Conservation (phyloP, 257 asterid species). For the Solanum chilense region DNA sequence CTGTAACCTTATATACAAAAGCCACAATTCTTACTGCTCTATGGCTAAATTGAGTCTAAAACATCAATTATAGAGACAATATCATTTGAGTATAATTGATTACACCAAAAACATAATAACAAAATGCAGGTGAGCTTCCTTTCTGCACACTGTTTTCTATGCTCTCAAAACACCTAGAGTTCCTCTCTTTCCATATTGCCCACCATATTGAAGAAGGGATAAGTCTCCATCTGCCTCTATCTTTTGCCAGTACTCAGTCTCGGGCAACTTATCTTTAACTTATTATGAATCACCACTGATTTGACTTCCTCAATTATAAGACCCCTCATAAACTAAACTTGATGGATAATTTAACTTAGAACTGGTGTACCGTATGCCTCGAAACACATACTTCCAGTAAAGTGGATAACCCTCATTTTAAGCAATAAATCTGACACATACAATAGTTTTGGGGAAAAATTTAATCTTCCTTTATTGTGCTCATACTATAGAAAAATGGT, state of each 20-base stretch:
- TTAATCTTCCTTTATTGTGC: not conserved
- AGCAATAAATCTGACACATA: not conserved
- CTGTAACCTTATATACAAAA: too few species aligned
- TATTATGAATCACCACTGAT: not conserved
- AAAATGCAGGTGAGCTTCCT: too few species aligned
- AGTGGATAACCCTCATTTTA: not conserved
- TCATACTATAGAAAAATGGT: not conserved
- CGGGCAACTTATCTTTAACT: not conserved
- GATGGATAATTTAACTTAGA: not conserved
- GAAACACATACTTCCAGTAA: not conserved
- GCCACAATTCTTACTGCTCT: too few species aligned
- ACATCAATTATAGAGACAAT: too few species aligned
- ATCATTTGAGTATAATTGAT: too few species aligned
- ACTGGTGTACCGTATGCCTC: not conserved
- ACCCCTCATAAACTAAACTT: not conserved
- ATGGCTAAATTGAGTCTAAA: too few species aligned
- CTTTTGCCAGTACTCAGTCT: not conserved
- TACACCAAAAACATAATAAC: too few species aligned
- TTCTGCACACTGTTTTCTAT: too few species aligned
- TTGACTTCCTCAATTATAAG: not conserved
- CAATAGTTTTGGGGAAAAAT: not conserved
- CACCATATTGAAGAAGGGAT: too few species aligned
- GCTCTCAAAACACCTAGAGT: too few species aligned
- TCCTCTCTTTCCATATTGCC: too few species aligned
- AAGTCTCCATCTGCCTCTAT: too few species aligned